Conservation (phyloP, 768 basidiomycete species). For the Tylopilus felleus region DNA sequence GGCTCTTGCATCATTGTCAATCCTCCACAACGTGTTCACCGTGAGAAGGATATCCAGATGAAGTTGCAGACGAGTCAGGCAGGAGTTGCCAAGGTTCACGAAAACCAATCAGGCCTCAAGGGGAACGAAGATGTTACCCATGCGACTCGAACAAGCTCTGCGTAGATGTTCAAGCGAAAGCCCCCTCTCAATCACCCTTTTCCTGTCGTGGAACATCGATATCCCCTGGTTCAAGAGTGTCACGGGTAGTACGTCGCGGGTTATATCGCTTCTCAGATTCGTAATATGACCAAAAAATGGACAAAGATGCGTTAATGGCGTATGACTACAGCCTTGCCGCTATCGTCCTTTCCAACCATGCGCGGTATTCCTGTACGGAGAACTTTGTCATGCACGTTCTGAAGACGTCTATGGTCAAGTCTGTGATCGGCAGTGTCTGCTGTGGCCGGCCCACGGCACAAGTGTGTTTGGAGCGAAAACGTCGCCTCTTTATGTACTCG, state of each 20-base stretch:
- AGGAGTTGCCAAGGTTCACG: slow-evolving; percentile 24
- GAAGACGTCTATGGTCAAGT: too few relatives aligned
- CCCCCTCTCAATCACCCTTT: slow-evolving; percentile 79
- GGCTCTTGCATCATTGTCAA: slow-evolving; percentile 92
- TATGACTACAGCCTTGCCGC: slow-evolving; percentile 70
- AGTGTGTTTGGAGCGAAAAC: too few relatives aligned
- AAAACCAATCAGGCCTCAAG: slow-evolving; percentile 23
- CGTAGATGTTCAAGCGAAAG: slow-evolving; percentile 17
- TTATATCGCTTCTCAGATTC: neutral
- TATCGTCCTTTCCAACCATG: slow-evolving; percentile 78
- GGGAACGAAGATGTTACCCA: slow-evolving; percentile 71
- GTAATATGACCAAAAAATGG: slow-evolving; percentile 44
- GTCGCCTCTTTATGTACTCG: slow-evolving; percentile 80
- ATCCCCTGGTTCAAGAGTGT: slow-evolving; percentile 67
- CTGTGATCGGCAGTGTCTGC: slow-evolving; percentile 80
- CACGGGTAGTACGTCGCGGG: slow-evolving; percentile 47
- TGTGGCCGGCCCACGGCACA: slow-evolving; percentile 54
- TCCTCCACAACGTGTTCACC: slow-evolving; percentile 87
- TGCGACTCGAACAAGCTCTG: slow-evolving; percentile 61
- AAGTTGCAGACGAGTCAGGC: slow-evolving; percentile 69
- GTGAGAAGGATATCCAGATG: slow-evolving; percentile 94
- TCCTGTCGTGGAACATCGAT: slow-evolving; percentile 63
- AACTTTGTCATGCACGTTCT: slow-evolving; percentile 74
- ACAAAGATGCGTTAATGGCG: slow-evolving; percentile 70
- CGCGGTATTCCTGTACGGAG: slow-evolving; percentile 75